These are phyloP conservation scores for Ailanthus altissimus DNA, from an alignment of 345 rosid genomes.

Conservation along the genomic window DNA sequence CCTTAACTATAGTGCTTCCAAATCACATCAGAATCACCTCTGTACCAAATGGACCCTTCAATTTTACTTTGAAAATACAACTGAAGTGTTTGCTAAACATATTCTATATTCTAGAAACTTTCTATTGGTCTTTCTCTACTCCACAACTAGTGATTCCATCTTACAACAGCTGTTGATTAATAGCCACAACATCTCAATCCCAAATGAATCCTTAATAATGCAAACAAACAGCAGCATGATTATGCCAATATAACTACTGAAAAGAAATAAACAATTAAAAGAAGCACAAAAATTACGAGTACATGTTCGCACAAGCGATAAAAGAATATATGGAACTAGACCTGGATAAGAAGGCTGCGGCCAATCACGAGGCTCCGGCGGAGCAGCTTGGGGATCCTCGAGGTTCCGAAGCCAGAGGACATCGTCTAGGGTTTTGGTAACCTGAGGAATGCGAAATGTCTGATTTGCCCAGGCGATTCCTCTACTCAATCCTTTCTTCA, in stretches of 20 bases:
- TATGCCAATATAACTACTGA: not conserved
- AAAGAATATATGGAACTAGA: slow-evolving; percentile 7
- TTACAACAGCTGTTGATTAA: not conserved
- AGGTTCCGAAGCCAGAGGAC: slow-evolving; percentile 76
- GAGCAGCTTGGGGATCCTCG: slow-evolving; percentile 57
- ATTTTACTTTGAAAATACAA: not conserved
- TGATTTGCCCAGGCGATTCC: slow-evolving; percentile 79
- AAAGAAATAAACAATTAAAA: not conserved
- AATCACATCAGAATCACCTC: no score
- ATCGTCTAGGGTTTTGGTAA: slow-evolving; percentile 56
- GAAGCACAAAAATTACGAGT: not conserved
- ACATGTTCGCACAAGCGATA: not conserved
- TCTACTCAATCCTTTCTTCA: slow-evolving; percentile 50
- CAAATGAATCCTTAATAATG: not conserved
- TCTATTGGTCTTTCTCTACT: no score
- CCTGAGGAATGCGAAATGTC: slow-evolving; percentile 61
- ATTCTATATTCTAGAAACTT: not conserved
- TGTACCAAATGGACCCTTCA: not conserved
- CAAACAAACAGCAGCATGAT: not conserved
- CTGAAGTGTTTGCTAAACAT: not conserved
- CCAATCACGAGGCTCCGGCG: slow-evolving; percentile 46
- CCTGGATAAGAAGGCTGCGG: slow-evolving; percentile 83
- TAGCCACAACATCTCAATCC: not conserved
- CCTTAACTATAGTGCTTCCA: no score
- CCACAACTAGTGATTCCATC: not conserved